These are phyloP conservation scores for Edaphochlamys debaryana DNA, from an alignment of 139 green algal species.

Conservation along the genomic window DNA sequence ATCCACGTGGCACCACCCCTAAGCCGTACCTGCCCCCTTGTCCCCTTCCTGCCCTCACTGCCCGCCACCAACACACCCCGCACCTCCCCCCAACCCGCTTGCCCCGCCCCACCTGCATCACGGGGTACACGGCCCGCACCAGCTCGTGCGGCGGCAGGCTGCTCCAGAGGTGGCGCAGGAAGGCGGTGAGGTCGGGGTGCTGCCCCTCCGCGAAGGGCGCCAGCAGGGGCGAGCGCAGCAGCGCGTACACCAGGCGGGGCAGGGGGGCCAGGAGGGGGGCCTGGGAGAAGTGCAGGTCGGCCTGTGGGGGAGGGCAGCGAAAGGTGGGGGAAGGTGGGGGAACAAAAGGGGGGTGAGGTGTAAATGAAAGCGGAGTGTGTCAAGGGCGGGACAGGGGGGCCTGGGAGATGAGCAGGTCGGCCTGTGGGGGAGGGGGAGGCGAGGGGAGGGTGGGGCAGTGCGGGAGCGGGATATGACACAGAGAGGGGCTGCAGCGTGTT, in stretches of 20 bases:
- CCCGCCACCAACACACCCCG: no score
- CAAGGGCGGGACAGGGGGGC: neutral
- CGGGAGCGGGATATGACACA: neutral
- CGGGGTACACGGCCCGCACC: conserved; percentile 82
- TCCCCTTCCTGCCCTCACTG: no score
- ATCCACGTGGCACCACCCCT: no score
- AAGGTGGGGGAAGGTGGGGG: neutral
- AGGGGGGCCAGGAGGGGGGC: conserved; percentile 71
- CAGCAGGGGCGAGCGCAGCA: conserved; percentile 76
- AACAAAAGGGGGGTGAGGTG: neutral
- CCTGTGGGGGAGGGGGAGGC: neutral
- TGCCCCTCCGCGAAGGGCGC: conserved; percentile 40
- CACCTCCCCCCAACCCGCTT: no score
- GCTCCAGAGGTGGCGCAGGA: conserved; percentile 69
- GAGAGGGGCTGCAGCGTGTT: no score
- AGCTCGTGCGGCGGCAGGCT: conserved; percentile 80
- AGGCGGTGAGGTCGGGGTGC: conserved; percentile 78
- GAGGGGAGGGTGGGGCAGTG: neutral
- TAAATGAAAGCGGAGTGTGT: neutral
- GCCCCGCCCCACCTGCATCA: conserved; percentile 32
- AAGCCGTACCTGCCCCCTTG: no score
- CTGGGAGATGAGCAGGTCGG: no score
- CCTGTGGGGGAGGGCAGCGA: conserved; percentile 21
- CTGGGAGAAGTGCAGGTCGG: conserved; percentile 76
- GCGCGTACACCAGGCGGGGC: conserved; percentile 86